Base-by-base conservation (phyloP, 2,329 filamentous ascomycete genomes). In the Diaporthe nobilis region DNA sequence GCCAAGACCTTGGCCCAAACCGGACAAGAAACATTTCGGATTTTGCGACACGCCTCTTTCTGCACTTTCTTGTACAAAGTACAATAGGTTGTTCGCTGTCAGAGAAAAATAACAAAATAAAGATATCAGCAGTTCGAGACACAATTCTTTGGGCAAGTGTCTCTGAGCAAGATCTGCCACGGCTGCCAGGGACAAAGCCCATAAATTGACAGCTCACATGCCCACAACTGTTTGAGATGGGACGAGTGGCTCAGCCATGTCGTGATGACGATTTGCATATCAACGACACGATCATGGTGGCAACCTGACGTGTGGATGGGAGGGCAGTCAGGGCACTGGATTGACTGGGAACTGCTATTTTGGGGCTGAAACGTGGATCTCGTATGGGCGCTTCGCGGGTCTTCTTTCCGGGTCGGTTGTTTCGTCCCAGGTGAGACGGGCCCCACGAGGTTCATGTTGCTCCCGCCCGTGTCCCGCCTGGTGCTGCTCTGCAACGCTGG, bases 341-440 rank as follows among this genome's bases (percentile, higher is more conserved):
- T 42, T 63, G 58, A 73, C 39, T 65, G 58, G 75, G 65, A 28
- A 34, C 31, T 72, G 55, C 75, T 75, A 77, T 77, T 72, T 75
- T 70, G 73, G 71, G 75, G 47, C 68, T 77, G 75, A 77, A 77
- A 77, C 75, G 73, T 73, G 73, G 51, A 77, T 75, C 75, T 77
- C 60, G 73, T 67, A 49, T 75, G 73, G 37, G 74, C 68, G 67
- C 47, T 72, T 72, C 73, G 68, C 60, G 75, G 73, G 70, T 47
- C 71, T 55, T 12, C 20, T 44, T 55, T 25, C 58, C 58, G 42
- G 68, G 68, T 44, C 34, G 73, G 47, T 75, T 57, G 49, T 72
- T 75, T 71, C 55, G 65, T 70, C 34, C n/a, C 44, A 63, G 57
- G 65, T 39, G 28, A 51, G 61, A 74, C 28, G 51, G 28, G 37